Percentiles rank a stretch among this genome's conserved stretches.
phyloP scores from a whole-genome alignment of 1,139 yeast species.

The Kazachstania sp. region DNA sequence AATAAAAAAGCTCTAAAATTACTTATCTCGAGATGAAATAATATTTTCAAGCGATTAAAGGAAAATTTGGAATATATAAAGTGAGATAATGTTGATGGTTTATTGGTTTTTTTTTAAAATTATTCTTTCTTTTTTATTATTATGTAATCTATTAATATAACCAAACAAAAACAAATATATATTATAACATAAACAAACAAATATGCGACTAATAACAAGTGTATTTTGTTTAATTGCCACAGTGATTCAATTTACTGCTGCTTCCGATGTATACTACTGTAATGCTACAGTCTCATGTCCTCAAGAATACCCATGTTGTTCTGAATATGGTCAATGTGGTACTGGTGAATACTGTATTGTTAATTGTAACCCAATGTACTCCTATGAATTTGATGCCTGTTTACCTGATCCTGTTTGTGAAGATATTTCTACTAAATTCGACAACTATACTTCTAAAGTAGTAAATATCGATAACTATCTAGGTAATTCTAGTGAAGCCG shows the following conservation, averaged over 20 bases:
- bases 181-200: background rate
- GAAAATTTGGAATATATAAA: background rate
- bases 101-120: background rate
- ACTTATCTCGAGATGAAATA: too few relatives aligned
- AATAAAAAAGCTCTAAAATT: too few relatives aligned
- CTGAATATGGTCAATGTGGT: conserved; percentile 73
- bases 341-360: conserved; percentile 72
- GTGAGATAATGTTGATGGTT: background rate
- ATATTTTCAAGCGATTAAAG: background rate
- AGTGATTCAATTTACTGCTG: conserved; percentile 7
- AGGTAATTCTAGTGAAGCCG: conserved; percentile 60
- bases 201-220: background rate
- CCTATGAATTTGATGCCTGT: conserved; percentile 45
- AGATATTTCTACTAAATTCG: conserved; percentile 33
- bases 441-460: conserved; percentile 31
- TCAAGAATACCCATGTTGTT: conserved; percentile 66
- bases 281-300: conserved; percentile 46
- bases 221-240: background rate
- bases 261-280: conserved; percentile 17
- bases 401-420: conserved; percentile 54
- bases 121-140: background rate
- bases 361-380: conserved; percentile 53
- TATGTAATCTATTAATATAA: background rate
- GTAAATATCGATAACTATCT: conserved; percentile 38
- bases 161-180: background rate